A percentile compares a stretch with the other conserved stretches of the same genome.
Evolutionary conservation across 352 stramenopile genomes (phyloP).

Genomic region (Globisporangium okanoganense): DNA sequence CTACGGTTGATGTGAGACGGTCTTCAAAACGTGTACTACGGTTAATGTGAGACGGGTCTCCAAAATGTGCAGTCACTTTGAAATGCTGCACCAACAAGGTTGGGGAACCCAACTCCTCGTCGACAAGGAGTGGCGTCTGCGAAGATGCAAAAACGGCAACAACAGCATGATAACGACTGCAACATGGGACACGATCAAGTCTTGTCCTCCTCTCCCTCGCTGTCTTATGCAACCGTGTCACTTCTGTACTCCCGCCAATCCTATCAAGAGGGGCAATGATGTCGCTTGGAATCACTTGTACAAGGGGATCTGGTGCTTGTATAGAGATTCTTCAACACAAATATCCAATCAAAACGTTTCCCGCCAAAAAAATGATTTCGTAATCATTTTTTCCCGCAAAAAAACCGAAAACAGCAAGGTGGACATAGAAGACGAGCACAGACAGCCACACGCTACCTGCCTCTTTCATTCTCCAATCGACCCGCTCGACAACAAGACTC

Average conservation of each 20-base stretch:
- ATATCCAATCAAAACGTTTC: not conserved
- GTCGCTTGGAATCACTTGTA: not conserved
- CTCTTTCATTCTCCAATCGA: constrained; percentile 23
- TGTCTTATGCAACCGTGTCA: too few relatives aligned
- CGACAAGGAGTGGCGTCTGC: too few relatives aligned
- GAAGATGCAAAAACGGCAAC: too few relatives aligned
- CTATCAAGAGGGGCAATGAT: not conserved
- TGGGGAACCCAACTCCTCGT: not conserved
- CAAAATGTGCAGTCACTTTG: too few relatives aligned
- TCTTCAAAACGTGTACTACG: not conserved
- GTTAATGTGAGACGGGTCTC: not conserved
- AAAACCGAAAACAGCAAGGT: not conserved
- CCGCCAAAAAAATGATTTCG: constrained; percentile 1
- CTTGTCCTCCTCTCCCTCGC: not conserved
- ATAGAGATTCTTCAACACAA: not conserved
- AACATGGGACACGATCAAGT: not conserved
- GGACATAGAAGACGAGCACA: not conserved
- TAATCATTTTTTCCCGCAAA: not conserved
- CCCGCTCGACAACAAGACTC: constrained; percentile 6
- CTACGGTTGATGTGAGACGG: not conserved
- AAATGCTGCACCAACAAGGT: not conserved
- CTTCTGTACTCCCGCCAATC: constrained; percentile 1
- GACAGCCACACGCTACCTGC: not conserved
- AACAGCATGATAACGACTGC: not conserved
- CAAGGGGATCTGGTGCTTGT: too few relatives aligned